Percentiles rank a stretch among this genome's conserved stretches.
phyloP scores from a whole-genome alignment of 306 rosid species.

The Lablab purpureus region DNA sequence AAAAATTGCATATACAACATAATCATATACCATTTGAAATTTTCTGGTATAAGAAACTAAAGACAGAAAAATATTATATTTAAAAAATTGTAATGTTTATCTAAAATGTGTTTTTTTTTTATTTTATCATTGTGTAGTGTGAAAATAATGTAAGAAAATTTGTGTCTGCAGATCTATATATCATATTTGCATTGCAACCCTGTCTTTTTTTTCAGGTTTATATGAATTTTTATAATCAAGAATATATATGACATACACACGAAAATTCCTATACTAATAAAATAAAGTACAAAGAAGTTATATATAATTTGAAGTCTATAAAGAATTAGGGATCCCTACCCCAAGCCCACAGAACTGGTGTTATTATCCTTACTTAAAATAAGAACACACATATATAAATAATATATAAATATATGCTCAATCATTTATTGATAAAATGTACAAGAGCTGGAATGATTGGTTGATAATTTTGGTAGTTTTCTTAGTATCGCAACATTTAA shows the following conservation, averaged over 20 bases:
- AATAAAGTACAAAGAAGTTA: neutral
- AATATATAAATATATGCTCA: too few relatives aligned
- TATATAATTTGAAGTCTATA: neutral
- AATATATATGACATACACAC: neutral
- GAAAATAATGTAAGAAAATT: neutral
- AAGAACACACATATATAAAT: too few relatives aligned
- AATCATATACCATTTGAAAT: neutral
- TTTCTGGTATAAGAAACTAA: neutral
- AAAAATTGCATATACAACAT: too few relatives aligned
- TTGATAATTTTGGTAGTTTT: neutral
- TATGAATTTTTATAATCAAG: neutral
- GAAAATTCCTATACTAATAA: neutral
- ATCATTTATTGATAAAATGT: slow-evolving; percentile 15
- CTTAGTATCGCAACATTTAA: neutral
- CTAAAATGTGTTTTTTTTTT: too few relatives aligned
- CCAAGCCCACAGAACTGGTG: too few relatives aligned
- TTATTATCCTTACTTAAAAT: too few relatives aligned
- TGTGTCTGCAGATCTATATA: neutral
- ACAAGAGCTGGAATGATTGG: slow-evolving; percentile 16
- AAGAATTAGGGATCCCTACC: neutral
- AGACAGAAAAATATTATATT: neutral
- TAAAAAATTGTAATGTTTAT: too few relatives aligned
- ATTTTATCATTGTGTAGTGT: neutral
- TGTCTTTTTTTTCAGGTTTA: neutral
- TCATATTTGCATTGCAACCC: neutral